Base-by-base conservation (phyloP, 352 stramenopile genomes). In the Chrysophaeum taylorii region DNA sequence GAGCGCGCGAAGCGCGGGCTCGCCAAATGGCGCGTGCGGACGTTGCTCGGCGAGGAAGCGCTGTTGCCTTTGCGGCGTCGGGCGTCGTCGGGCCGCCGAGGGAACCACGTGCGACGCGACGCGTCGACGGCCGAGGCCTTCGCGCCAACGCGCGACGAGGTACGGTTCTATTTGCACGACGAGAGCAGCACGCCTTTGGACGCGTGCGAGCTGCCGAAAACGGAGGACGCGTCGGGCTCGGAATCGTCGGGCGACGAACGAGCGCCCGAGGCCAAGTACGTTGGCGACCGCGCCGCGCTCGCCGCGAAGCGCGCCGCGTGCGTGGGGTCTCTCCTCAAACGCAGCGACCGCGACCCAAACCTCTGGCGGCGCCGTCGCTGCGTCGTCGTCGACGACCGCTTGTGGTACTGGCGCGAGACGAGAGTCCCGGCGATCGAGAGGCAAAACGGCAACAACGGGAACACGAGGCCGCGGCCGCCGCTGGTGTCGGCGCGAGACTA, bases 341-440 rank as follows among this genome's bases (percentile, higher is more conserved):
- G 31, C 9, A 45, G 33, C 14, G 31, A 41, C 14, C 31, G 35
- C 33, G 57, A 66, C 57, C 57, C 57, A 35, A 66, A 66, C 57
- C 57, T 66, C 36, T 66, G 57, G 57, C 31, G 57, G 14, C 9
- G 57, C 12, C 31, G 57, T 2, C 15, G 7, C 14, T 42, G 27
- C 36, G 57, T 66, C 31, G 16, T 66, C 33, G 15, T 2, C 18
- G 29, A 45, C 57, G 57, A 66, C 27, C 27, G 31, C 9, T 7
- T 66, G 12, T 66, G 57, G 57, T 66, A 33, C 57, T 66, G 57
- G 57, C 57, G 57, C 57, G 52, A 9, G 25, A n/a, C n/a, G n/a
- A n/a, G n/a, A n/a, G n/a, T n/a, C n/a, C n/a, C n/a, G n/a, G n/a
- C n/a, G n/a, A n/a, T n/a, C n/a, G n/a, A n/a, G n/a, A n/a, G n/a